Evolutionary conservation across 768 basidiomycete genomes (phyloP).

Genomic region (Leccinum boreale): DNA sequence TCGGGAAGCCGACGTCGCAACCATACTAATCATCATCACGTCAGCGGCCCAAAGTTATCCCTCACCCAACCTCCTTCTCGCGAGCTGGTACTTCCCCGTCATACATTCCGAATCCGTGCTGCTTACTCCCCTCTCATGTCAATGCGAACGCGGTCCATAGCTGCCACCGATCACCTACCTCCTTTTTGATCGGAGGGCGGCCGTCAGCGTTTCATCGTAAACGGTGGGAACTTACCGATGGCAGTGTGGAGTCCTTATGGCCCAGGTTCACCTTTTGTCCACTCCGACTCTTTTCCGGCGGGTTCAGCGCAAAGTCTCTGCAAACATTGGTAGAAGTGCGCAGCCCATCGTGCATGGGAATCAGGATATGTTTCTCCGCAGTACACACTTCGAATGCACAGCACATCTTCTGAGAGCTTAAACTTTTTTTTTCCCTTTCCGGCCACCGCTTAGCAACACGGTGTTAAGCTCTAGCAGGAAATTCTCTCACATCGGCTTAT

Average conservation of each 20-base stretch:
- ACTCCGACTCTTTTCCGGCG: not conserved
- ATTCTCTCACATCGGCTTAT: not conserved
- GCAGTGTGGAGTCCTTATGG: constrained; percentile 5
- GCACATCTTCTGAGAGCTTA: not conserved
- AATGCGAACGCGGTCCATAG: constrained; percentile 16
- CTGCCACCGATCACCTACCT: constrained; percentile 25
- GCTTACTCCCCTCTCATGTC: not conserved
- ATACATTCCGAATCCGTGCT: not conserved
- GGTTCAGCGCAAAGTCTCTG: not conserved
- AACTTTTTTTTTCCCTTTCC: not conserved
- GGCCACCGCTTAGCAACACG: not conserved
- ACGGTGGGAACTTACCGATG: not conserved
- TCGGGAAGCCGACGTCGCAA: constrained; percentile 16
- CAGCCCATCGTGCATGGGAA: not conserved
- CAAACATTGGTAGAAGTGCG: not conserved
- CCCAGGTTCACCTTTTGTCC: not conserved
- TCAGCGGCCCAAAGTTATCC: constrained; percentile 5
- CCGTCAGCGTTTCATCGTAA: constrained; percentile 6
- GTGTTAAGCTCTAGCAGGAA: not conserved
- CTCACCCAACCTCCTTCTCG: not conserved
- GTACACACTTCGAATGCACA: constrained; percentile 2
- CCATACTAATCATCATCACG: constrained; percentile 13
- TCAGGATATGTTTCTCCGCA: constrained; percentile 5
- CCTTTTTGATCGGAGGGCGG: constrained; percentile 25
- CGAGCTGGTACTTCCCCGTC: not conserved